These are phyloP conservation scores for Aspergillus sp. DNA, from an alignment of 2,329 filamentous ascomycete genomes.

Conservation along the genomic window DNA sequence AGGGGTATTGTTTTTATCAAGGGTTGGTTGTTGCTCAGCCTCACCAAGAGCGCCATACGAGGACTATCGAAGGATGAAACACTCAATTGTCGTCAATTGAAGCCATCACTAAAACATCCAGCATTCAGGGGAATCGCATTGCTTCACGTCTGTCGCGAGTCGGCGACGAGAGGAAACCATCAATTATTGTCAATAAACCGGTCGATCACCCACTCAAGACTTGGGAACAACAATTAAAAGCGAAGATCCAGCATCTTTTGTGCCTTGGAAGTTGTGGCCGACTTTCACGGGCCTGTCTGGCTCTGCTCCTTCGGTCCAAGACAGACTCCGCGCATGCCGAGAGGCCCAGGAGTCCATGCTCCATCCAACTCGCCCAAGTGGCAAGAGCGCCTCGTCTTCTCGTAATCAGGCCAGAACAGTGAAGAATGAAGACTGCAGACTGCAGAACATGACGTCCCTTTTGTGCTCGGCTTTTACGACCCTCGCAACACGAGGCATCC, in stretches of 20 bases:
- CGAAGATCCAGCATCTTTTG: neutral
- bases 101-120: neutral
- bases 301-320: neutral
- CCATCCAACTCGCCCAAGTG: too few species aligned
- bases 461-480: too few species aligned
- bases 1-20: neutral
- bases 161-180: neutral
- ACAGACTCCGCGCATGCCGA: neutral
- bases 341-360: too few species aligned
- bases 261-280: neutral
- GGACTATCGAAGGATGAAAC: neutral
- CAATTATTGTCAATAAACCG: conserved; percentile 11
- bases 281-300: neutral
- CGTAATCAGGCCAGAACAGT: too few species aligned
- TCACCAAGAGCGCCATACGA: neutral
- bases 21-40: neutral
- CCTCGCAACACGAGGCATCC: too few species aligned
- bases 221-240: conserved; percentile 5
- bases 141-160: neutral
- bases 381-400: too few species aligned
- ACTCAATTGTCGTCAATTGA: neutral
- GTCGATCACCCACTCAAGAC: conserved; percentile 4
- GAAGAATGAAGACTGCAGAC: too few species aligned
- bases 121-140: neutral
- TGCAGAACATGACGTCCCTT: too few species aligned